Percentiles rank a stretch among this genome's conserved stretches.
These are phyloP conservation scores for Paramecium biaurelia DNA, from an alignment of 73 alveolate genomes.

Conservation along the genomic window DNA sequence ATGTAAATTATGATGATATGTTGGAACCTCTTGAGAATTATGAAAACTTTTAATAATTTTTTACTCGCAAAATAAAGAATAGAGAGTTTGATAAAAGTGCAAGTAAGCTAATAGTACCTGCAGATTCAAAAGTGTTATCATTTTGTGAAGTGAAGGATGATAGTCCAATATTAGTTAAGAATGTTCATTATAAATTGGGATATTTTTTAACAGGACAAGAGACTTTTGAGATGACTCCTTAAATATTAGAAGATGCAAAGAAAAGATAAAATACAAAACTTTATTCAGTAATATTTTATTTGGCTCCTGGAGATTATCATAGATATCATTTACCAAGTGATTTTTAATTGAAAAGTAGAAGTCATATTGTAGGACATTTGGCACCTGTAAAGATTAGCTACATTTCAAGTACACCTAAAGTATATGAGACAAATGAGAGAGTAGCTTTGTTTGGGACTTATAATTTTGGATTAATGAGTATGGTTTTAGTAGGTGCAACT, in stretches of 20 bases:
- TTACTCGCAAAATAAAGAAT: slow-evolving; percentile 63
- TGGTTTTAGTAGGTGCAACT: slow-evolving; percentile 67
- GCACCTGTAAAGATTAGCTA: slow-evolving; percentile 68
- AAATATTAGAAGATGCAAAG: slow-evolving; percentile 29
- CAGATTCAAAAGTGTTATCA: slow-evolving; percentile 71
- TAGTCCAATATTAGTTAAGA: slow-evolving; percentile 64
- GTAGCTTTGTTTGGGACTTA: slow-evolving; percentile 68
- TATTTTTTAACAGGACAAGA: slow-evolving; percentile 69
- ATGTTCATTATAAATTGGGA: slow-evolving; percentile 62
- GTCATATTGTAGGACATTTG: slow-evolving; percentile 67
- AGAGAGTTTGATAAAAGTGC: slow-evolving; percentile 21
- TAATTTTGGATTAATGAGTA: slow-evolving; percentile 62
- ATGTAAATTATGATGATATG: slow-evolving; percentile 59
- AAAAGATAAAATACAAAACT: slow-evolving; percentile 32
- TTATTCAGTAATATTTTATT: slow-evolving; percentile 54
- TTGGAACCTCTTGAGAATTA: slow-evolving; percentile 58
- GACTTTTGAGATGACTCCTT: slow-evolving; percentile 26
- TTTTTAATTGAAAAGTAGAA: slow-evolving; percentile 35
- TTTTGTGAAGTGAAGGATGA: slow-evolving; percentile 59
- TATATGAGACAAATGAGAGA: slow-evolving; percentile 69
- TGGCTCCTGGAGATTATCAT: slow-evolving; percentile 76
- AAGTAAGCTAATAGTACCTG: slow-evolving; percentile 57
- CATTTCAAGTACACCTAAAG: slow-evolving; percentile 29
- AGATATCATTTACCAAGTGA: slow-evolving; percentile 69
- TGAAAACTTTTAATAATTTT: slow-evolving; percentile 63